Percentiles rank a stretch among this genome's conserved stretches.
Conservation (phyloP, 257 asterid species). For the Nemophila menziesii region DNA sequence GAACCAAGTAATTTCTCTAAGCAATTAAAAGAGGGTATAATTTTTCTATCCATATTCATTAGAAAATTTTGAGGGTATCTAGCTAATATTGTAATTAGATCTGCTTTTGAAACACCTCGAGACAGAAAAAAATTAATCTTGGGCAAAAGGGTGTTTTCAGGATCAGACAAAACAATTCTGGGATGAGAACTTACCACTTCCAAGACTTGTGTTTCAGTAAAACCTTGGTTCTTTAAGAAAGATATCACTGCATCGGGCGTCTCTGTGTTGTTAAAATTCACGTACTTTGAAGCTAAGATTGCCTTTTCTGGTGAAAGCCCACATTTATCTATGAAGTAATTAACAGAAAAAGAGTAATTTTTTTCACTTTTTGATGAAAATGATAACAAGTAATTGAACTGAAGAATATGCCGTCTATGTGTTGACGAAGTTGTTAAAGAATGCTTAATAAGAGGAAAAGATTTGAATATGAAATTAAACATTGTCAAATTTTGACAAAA, state of each 20-base stretch:
- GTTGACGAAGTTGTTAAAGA: too few relatives aligned
- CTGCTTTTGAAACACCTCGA: slow-evolving; percentile 2
- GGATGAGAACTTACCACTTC: slow-evolving; percentile 6
- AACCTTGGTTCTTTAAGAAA: slow-evolving; percentile 10
- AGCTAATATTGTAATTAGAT: not conserved
- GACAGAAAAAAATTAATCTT: slow-evolving; percentile 12
- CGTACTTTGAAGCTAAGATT: slow-evolving; percentile 6
- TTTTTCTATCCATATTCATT: not conserved
- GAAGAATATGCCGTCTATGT: not conserved
- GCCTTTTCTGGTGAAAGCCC: slow-evolving; percentile 21
- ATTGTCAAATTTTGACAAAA: too few relatives aligned
- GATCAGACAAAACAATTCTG: slow-evolving; percentile 1
- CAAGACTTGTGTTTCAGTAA: slow-evolving; percentile 10
- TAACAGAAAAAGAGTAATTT: too few relatives aligned
- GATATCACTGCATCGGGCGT: slow-evolving; percentile 17
- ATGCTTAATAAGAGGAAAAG: slow-evolving; percentile 1
- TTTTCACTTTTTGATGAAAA: too few relatives aligned
- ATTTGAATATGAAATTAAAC: slow-evolving; percentile 5
- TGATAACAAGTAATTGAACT: too few relatives aligned
- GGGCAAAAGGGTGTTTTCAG: slow-evolving; percentile 13
- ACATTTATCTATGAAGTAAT: slow-evolving; percentile 15
- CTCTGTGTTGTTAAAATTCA: slow-evolving; percentile 1
- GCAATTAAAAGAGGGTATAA: slow-evolving; percentile 2
- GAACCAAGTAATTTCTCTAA: not conserved
- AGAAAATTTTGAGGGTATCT: not conserved